Percentiles rank a stretch among this genome's conserved stretches.
Evolutionary conservation across 2,329 filamentous ascomycete genomes (phyloP).

Genomic region (Zalaria obscura): DNA sequence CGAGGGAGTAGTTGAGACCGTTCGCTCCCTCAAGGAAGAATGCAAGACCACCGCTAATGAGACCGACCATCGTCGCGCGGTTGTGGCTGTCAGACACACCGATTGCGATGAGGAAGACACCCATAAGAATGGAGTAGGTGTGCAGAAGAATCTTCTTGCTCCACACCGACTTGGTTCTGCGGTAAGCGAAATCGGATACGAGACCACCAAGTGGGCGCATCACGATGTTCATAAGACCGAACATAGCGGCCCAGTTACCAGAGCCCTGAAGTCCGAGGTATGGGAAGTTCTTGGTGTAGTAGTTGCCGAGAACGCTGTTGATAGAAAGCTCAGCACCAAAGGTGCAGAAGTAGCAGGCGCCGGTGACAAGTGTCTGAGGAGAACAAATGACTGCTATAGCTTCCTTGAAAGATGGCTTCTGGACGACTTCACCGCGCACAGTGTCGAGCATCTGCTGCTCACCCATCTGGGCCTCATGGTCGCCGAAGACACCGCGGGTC

Average conservation of each 20-base stretch:
- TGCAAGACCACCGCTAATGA: conserved; percentile 61
- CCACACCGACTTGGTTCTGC: conserved; percentile 38
- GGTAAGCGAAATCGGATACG: conserved; percentile 42
- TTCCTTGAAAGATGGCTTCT: conserved; percentile 47
- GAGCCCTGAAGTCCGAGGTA: conserved; percentile 38
- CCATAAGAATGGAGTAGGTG: conserved; percentile 40
- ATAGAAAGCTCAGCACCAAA: conserved; percentile 48
- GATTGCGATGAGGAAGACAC: conserved; percentile 47
- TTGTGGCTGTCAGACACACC: conserved; percentile 48
- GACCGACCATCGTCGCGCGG: conserved; percentile 55
- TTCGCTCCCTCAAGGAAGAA: conserved; percentile 78
- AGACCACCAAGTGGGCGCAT: conserved; percentile 54
- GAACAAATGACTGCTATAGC: conserved; percentile 48
- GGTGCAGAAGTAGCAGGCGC: conserved; percentile 43
- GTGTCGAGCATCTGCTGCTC: conserved; percentile 40
- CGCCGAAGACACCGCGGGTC: conserved; percentile 21
- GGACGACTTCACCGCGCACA: conserved; percentile 45
- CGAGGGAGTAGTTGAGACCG: conserved; percentile 72
- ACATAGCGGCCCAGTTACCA: conserved; percentile 55
- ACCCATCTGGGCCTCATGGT: conserved; percentile 29
- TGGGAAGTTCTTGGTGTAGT: conserved; percentile 44
- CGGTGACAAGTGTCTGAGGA: conserved; percentile 38
- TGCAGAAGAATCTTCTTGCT: conserved; percentile 50
- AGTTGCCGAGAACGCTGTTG: conserved; percentile 45
- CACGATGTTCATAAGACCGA: conserved; percentile 58